phyloP scores from a whole-genome alignment of 164 flowering plant species.

The Magnolia changhungtana region DNA sequence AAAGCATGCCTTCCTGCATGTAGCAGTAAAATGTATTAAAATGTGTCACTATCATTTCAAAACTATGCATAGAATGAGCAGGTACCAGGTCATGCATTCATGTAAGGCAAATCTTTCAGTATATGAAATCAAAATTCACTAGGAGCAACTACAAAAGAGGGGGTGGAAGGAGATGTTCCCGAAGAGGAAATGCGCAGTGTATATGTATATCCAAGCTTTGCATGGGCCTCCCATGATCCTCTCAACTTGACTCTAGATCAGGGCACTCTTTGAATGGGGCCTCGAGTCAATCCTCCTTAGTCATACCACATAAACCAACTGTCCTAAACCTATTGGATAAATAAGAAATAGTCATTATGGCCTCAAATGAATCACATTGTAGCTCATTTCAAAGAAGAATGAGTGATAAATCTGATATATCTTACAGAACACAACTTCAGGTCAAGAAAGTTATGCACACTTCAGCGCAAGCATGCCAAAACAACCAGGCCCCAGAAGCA shows the following conservation, averaged over 20 bases:
- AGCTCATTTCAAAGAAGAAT: too few relatives aligned
- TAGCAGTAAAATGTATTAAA: conserved; percentile 5
- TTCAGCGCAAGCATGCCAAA: too few relatives aligned
- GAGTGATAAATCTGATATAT: too few relatives aligned
- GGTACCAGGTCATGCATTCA: background rate
- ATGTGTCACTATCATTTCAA: background rate
- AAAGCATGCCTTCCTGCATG: conserved; percentile 25
- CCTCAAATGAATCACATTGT: too few relatives aligned
- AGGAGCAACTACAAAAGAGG: background rate
- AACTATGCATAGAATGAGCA: background rate
- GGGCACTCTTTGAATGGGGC: background rate
- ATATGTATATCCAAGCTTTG: background rate
- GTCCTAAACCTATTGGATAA: background rate
- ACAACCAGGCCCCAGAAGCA: too few relatives aligned
- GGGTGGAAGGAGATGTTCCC: background rate
- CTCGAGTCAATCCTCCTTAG: background rate
- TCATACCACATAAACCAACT: background rate
- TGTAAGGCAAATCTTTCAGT: background rate
- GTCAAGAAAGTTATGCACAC: too few relatives aligned
- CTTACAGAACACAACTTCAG: too few relatives aligned
- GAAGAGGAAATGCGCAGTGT: too few relatives aligned
- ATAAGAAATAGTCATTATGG: too few relatives aligned
- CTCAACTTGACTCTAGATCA: background rate
- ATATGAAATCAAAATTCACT: background rate
- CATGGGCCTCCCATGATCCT: background rate